Percentiles rank a stretch among this genome's conserved stretches.
These are phyloP conservation scores for Termitomyces sp. DNA, from an alignment of 768 basidiomycete species.

Conservation along the genomic window DNA sequence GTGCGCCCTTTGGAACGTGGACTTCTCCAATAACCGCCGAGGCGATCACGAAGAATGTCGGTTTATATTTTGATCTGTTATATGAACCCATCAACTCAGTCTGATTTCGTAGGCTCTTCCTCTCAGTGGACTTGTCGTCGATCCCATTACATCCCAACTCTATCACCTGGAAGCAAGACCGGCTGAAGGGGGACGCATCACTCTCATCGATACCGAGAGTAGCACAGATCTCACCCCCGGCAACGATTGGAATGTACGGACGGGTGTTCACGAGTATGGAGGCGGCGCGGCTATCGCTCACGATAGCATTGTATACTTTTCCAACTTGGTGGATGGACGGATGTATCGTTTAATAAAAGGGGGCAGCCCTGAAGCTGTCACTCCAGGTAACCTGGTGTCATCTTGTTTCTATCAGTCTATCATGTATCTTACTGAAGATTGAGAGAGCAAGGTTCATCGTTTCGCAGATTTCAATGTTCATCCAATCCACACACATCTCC, in stretches of 20 bases:
- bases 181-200: slow-evolving; percentile 44
- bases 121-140: slow-evolving; percentile 47
- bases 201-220: slow-evolving; percentile 50
- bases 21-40: slow-evolving; percentile 52
- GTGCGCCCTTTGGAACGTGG: slow-evolving; percentile 64
- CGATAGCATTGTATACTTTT: slow-evolving; percentile 48
- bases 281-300: slow-evolving; percentile 51
- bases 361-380: slow-evolving; percentile 44
- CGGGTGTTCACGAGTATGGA: slow-evolving; percentile 66
- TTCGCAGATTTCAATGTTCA: slow-evolving; percentile 64
- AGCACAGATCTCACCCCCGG: slow-evolving; percentile 48
- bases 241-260: slow-evolving; percentile 53
- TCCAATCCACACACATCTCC: slow-evolving; percentile 46
- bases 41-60: slow-evolving; percentile 41
- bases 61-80: slow-evolving; percentile 4
- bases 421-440: not conserved
- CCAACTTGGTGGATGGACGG: slow-evolving; percentile 43
- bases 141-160: slow-evolving; percentile 38
- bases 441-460: slow-evolving; percentile 49
- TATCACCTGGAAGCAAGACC: slow-evolving; percentile 64
- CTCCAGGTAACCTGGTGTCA: slow-evolving; percentile 48
- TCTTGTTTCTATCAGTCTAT: not conserved
- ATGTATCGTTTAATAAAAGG: slow-evolving; percentile 38
- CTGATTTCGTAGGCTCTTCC: slow-evolving; percentile 28
- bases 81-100: slow-evolving; percentile 3